Evolutionary conservation across 2,329 filamentous ascomycete genomes (phyloP).

Genomic region (Cercospora zeina): DNA sequence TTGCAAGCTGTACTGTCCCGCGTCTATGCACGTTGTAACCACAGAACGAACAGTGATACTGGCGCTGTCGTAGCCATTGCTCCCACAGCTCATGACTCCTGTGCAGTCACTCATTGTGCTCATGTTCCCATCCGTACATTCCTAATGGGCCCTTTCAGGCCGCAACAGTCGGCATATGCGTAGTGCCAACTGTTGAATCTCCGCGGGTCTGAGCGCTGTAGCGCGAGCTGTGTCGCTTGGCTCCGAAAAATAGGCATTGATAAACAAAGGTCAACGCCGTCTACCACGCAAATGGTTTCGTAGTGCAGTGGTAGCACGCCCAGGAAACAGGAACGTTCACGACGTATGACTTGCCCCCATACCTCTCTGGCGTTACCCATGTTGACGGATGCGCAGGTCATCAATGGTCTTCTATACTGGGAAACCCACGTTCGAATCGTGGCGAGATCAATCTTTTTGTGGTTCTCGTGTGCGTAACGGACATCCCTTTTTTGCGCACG

Average conservation of each 20-base stretch:
- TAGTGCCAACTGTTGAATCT: neutral
- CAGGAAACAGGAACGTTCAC: neutral
- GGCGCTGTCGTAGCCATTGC: neutral
- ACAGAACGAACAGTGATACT: neutral
- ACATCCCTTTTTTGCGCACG: neutral
- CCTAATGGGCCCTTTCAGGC: neutral
- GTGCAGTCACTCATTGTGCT: neutral
- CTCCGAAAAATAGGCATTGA: neutral
- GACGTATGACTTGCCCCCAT: neutral
- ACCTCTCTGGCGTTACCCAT: neutral
- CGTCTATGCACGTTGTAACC: neutral
- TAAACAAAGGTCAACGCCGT: neutral
- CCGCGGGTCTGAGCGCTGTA: neutral
- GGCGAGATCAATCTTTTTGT: slow-evolving; percentile 6
- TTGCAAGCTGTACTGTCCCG: neutral
- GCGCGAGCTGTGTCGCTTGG: neutral
- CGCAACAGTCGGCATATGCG: neutral
- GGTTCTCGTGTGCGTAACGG: neutral
- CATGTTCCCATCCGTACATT: neutral
- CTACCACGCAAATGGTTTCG: neutral
- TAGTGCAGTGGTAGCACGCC: neutral
- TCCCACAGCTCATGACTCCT: neutral
- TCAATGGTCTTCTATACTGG: neutral
- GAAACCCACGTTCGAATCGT: slow-evolving; percentile 11
- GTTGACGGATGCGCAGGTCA: slow-evolving; percentile 4